A percentile compares a stretch with the other conserved stretches of the same genome.
Evolutionary conservation across 1,284 basidiomycete genomes (phyloP).

Genomic region (Apiotrichum akiyoshidainum): DNA sequence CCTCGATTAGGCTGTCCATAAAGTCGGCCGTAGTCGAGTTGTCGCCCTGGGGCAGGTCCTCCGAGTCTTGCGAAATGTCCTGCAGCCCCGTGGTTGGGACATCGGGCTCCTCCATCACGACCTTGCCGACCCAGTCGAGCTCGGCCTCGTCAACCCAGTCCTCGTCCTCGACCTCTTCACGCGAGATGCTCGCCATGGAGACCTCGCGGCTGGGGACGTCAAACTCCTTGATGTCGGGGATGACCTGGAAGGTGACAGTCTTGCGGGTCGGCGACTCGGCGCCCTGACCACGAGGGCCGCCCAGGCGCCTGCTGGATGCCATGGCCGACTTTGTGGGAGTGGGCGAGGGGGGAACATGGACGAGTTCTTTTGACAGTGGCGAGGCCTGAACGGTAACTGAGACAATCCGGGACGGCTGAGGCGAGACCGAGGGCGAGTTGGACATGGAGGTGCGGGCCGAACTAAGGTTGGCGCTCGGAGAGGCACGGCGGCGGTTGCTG

Average conservation of each 20-base stretch:
- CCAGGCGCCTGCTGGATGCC: slow-evolving; percentile 68
- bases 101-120: background rate
- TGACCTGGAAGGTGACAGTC: slow-evolving; percentile 80
- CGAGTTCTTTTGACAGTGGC: slow-evolving; percentile 25
- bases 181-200: slow-evolving; percentile 46
- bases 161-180: slow-evolving; percentile 22
- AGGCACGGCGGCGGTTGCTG: slow-evolving; percentile 26
- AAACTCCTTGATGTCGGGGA: slow-evolving; percentile 84
- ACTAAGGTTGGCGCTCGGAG: slow-evolving; percentile 21
- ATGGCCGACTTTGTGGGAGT: slow-evolving; percentile 63
- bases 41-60: slow-evolving; percentile 13
- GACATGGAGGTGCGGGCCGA: slow-evolving; percentile 24
- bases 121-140: slow-evolving; percentile 2
- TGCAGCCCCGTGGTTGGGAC: too few relatives aligned
- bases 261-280: slow-evolving; percentile 60
- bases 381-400: slow-evolving; percentile 22
- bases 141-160: slow-evolving; percentile 6
- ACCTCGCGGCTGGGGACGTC: slow-evolving; percentile 62
- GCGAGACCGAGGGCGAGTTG: slow-evolving; percentile 33
- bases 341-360: slow-evolving; percentile 16
- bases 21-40: slow-evolving; percentile 50
- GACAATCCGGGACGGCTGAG: slow-evolving; percentile 29
- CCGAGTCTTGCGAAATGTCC: slow-evolving; percentile 11
- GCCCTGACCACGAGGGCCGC: slow-evolving; percentile 63
- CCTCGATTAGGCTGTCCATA: slow-evolving; percentile 48